Conservation (phyloP, 495 filamentous ascomycete species). For the Penicillium psychrofluorescens region DNA sequence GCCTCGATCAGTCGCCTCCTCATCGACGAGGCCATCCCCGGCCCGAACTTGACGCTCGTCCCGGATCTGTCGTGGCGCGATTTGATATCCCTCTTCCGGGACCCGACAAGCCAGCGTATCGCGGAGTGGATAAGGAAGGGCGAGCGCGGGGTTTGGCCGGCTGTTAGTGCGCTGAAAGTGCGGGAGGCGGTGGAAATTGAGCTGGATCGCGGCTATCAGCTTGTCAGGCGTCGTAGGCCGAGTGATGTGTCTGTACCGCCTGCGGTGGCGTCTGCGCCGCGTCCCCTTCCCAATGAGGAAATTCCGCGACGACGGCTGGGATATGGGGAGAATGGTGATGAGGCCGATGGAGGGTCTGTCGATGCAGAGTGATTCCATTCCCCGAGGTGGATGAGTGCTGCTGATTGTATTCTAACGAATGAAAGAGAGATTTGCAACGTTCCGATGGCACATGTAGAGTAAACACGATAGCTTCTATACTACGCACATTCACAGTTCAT, state of each 20-base stretch:
- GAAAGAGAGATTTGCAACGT: too few species aligned
- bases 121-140: slow-evolving; percentile 82
- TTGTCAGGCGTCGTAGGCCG: slow-evolving; percentile 55
- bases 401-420: too few species aligned
- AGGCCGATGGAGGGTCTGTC: slow-evolving; percentile 6
- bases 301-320: slow-evolving; percentile 19
- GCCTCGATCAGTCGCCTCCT: slow-evolving; percentile 64
- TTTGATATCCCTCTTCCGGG: slow-evolving; percentile 69
- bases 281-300: slow-evolving; percentile 23
- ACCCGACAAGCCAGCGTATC: slow-evolving; percentile 65
- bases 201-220: slow-evolving; percentile 75
- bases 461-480: too few species aligned
- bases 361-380: slow-evolving; percentile 13
- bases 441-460: too few species aligned
- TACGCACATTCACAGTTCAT: too few species aligned
- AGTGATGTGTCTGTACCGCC: slow-evolving; percentile 12
- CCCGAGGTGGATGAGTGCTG: too few species aligned
- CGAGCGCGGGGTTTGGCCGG: slow-evolving; percentile 87
- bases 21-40: slow-evolving; percentile 82
- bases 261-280: slow-evolving; percentile 1
- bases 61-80: slow-evolving; percentile 68
- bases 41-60: slow-evolving; percentile 71
- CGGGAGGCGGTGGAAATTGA: slow-evolving; percentile 84
- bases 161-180: slow-evolving; percentile 73
- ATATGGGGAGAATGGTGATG: slow-evolving; percentile 20